Evolutionary conservation across 1,139 yeast genomes (phyloP).

Genomic region (Candida sanyaensis): DNA sequence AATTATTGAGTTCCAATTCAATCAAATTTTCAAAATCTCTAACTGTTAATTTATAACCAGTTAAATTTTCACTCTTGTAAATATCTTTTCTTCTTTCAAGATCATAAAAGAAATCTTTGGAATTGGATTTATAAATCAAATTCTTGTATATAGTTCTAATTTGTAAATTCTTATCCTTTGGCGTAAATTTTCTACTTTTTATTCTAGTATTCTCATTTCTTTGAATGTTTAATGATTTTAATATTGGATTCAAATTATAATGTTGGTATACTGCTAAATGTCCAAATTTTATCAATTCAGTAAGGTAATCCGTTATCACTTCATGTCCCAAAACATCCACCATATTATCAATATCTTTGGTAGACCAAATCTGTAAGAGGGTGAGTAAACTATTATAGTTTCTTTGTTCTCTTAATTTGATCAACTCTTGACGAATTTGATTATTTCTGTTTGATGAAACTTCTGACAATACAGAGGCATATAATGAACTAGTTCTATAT

Average conservation of each 20-base stretch:
- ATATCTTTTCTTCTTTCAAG: slow-evolving; percentile 19
- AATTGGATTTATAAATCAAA: slow-evolving; percentile 22
- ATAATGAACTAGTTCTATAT: slow-evolving; percentile 7
- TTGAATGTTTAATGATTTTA: slow-evolving; percentile 5
- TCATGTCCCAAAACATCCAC: slow-evolving; percentile 24
- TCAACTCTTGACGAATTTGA: slow-evolving; percentile 11
- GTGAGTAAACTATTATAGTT: slow-evolving; percentile 9
- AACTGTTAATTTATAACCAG: slow-evolving; percentile 24
- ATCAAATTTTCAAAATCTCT: slow-evolving; percentile 44
- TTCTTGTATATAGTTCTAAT: slow-evolving; percentile 32
- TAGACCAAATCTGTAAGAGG: slow-evolving; percentile 17
- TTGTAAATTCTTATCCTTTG: slow-evolving; percentile 12
- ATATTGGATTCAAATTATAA: slow-evolving; percentile 9
- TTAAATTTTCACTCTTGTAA: slow-evolving; percentile 18
- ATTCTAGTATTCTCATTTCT: neutral
- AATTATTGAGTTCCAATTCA: slow-evolving; percentile 33
- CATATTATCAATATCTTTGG: slow-evolving; percentile 26
- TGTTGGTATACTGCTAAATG: slow-evolving; percentile 3
- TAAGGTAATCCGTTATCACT: slow-evolving; percentile 19
- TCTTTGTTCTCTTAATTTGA: slow-evolving; percentile 9
- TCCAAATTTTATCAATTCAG: slow-evolving; percentile 3
- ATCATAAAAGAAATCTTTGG: slow-evolving; percentile 23
- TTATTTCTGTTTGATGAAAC: neutral
- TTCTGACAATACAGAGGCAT: neutral
- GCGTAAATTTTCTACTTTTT: neutral